These are phyloP conservation scores for Trichosporon coremiiforme DNA, from an alignment of 1,284 basidiomycete genomes.

Conservation along the genomic window DNA sequence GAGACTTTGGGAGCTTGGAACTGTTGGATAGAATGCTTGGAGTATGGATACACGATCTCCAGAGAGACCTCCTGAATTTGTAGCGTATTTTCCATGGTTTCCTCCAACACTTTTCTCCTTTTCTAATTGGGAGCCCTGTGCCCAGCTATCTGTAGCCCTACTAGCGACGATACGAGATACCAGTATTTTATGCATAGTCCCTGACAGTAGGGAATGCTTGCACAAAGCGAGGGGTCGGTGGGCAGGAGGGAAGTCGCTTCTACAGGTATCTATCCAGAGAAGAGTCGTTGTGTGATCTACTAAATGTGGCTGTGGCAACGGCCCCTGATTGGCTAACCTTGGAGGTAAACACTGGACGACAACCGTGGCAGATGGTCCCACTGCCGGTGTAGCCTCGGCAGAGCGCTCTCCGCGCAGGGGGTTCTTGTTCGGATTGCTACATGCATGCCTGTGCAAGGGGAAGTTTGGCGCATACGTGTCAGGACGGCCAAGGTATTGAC, in stretches of 20 bases:
- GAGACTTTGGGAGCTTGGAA: neutral
- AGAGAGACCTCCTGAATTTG: constrained; percentile 1
- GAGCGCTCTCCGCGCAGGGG: neutral
- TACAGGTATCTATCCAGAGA: neutral
- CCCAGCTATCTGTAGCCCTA: constrained; percentile 15
- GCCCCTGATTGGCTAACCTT: neutral
- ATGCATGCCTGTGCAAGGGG: neutral
- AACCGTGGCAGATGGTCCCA: constrained; percentile 1
- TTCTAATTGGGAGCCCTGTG: neutral
- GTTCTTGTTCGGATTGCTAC: neutral
- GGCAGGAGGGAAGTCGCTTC: neutral
- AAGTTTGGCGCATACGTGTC: neutral
- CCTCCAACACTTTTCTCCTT: neutral
- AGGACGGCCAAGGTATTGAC: too few species aligned
- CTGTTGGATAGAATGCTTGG: neutral
- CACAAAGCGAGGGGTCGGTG: neutral
- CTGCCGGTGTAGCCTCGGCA: neutral
- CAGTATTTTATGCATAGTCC: constrained; percentile 10
- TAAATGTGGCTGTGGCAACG: neutral
- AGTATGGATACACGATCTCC: neutral
- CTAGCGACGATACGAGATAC: neutral
- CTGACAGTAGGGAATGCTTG: neutral
- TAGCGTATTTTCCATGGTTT: neutral
- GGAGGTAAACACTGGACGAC: neutral
- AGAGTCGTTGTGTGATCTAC: neutral